Conservation (phyloP, 1,284 basidiomycete genomes). For the Sporisorium iseilematis-ciliati region DNA sequence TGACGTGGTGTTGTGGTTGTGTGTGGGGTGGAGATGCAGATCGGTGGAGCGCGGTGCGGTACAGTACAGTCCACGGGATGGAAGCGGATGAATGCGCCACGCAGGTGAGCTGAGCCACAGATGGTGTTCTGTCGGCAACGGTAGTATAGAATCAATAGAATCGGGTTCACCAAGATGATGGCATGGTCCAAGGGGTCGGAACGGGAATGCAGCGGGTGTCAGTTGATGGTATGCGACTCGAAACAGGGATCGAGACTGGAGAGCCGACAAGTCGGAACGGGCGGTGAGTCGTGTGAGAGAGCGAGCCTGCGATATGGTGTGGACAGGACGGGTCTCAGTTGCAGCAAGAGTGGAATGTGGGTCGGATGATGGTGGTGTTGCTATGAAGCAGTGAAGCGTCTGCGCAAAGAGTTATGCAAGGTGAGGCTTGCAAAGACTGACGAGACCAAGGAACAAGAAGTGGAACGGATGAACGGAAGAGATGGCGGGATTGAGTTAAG, state of each 20-base stretch:
- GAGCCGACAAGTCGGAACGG: background rate
- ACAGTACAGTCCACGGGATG: background rate
- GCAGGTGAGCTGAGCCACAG: background rate
- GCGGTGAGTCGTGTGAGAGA: background rate
- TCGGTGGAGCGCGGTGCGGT: background rate
- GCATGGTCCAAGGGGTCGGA: conserved; percentile 30
- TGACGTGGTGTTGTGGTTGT: conserved; percentile 3
- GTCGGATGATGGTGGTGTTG: too few species aligned
- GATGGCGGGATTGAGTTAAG: too few species aligned
- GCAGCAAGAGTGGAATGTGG: too few species aligned
- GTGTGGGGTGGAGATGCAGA: too few species aligned
- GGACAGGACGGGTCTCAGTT: too few species aligned
- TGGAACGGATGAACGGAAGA: too few species aligned
- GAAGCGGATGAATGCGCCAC: conserved; percentile 10
- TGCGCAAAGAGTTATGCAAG: too few species aligned
- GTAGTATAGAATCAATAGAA: conserved; percentile 5
- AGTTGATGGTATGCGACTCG: conserved; percentile 6
- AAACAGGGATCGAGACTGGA: background rate
- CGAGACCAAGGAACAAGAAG: too few species aligned
- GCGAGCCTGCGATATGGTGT: background rate
- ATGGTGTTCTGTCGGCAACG: conserved; percentile 24
- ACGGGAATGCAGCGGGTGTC: conserved; percentile 27
- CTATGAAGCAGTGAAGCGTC: too few species aligned
- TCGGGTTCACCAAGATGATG: conserved; percentile 6
- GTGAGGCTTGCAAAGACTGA: too few species aligned